Evolutionary conservation across 176 grass and related monocot species (phyloP).

Genomic region (Phyllostachys edulis): DNA sequence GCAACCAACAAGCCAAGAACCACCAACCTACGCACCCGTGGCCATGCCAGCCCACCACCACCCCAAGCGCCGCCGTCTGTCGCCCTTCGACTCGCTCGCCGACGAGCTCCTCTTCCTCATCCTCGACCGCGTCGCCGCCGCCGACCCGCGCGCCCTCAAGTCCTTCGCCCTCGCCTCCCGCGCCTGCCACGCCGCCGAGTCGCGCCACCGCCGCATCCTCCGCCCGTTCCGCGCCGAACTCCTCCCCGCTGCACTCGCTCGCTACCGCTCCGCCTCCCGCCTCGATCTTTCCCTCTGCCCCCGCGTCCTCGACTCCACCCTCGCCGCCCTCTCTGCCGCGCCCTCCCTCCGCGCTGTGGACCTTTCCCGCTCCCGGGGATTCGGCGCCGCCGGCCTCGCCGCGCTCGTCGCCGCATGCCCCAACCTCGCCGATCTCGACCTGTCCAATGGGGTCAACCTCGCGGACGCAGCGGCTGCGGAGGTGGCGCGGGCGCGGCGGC

Average conservation of each 20-base stretch:
- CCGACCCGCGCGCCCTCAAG: constrained; percentile 62
- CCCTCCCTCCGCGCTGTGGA: constrained; percentile 46
- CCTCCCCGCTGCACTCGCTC: constrained; percentile 40
- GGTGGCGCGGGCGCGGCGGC: constrained; percentile 33
- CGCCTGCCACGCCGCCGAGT: constrained; percentile 63
- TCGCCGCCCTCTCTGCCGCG: constrained; percentile 14
- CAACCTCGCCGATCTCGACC: constrained; percentile 56
- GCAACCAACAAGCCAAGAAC: background rate
- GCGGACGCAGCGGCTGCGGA: constrained; percentile 48
- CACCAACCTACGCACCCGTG: background rate
- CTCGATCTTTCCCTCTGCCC: constrained; percentile 83
- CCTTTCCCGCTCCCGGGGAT: constrained; percentile 65
- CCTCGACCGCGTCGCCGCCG: constrained; percentile 53
- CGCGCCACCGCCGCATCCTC: constrained; percentile 65
- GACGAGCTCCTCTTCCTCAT: constrained; percentile 79
- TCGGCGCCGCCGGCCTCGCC: constrained; percentile 50
- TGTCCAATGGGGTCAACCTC: constrained; percentile 68
- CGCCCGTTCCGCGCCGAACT: constrained; percentile 66
- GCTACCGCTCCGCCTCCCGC: constrained; percentile 40
- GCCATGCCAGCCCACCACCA: background rate
- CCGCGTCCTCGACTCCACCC: constrained; percentile 43
- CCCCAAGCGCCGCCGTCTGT: constrained; percentile 19
- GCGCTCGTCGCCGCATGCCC: constrained; percentile 43
- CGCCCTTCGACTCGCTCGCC: constrained; percentile 39
- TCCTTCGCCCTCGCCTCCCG: constrained; percentile 73